Conservation (phyloP, 2,329 filamentous ascomycete species). For the Cladosporium cucumerinum region DNA sequence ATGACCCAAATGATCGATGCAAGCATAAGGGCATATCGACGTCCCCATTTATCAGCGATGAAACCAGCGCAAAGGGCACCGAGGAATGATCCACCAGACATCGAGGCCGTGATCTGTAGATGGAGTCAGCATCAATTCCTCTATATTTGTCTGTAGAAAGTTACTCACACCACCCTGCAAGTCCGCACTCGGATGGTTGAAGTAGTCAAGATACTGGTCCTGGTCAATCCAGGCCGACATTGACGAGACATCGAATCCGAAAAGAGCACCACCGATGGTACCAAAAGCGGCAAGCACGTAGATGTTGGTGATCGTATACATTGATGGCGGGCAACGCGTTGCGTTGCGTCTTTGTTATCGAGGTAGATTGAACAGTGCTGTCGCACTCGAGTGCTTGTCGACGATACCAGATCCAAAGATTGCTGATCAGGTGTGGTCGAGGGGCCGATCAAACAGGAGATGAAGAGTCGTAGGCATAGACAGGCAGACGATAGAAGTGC, state of each 20-base stretch:
- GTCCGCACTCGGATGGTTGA: conserved; percentile 53
- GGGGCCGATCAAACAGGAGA: neutral
- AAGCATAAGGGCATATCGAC: conserved; percentile 52
- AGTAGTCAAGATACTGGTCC: conserved; percentile 63
- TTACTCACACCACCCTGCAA: conserved; percentile 54
- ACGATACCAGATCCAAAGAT: neutral
- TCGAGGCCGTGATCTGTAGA: conserved; percentile 59
- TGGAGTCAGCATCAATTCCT: neutral
- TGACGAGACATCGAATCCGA: conserved; percentile 75
- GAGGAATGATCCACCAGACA: conserved; percentile 67
- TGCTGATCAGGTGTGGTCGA: neutral
- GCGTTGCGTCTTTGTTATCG: neutral
- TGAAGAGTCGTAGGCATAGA: conserved; percentile 16
- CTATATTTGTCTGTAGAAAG: neutral
- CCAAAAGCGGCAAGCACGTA: conserved; percentile 58
- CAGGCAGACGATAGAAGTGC: conserved; percentile 8
- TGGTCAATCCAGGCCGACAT: conserved; percentile 59
- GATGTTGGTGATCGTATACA: conserved; percentile 50
- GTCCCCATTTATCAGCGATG: conserved; percentile 55
- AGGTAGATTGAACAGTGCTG: neutral
- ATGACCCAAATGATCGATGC: conserved; percentile 44
- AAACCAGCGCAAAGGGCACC: conserved; percentile 59
- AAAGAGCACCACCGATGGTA: conserved; percentile 64
- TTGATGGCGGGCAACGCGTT: conserved; percentile 4
- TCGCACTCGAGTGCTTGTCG: neutral